Evolutionary conservation across 192 early-diverging fungal genomes (phyloP).

Genomic region (Geosiphon pyriformis): DNA sequence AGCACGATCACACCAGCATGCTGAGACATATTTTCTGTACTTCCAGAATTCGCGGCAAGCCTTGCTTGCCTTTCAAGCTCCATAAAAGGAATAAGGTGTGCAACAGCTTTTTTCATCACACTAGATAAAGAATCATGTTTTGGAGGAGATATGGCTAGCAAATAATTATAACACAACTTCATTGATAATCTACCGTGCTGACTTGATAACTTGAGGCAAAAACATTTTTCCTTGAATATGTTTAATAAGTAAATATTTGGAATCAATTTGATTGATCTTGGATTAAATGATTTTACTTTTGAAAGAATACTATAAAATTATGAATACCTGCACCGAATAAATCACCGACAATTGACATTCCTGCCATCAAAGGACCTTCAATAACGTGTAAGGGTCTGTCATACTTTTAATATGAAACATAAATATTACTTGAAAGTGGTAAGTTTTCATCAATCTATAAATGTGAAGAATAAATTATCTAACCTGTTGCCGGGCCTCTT

Average conservation of each 20-base stretch:
- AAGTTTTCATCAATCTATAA: neutral
- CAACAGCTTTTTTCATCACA: conserved; percentile 98
- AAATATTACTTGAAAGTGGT: neutral
- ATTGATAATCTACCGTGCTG: conserved; percentile 71
- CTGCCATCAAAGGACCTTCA: conserved; percentile 92
- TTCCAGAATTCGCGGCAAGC: conserved; percentile 48
- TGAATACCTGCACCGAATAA: conserved; percentile 67
- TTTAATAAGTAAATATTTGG: neutral
- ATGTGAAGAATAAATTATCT: neutral
- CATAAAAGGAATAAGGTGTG: conserved; percentile 92
- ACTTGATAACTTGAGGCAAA: conserved; percentile 96
- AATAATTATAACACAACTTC: too few relatives aligned
- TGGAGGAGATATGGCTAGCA: too few relatives aligned
- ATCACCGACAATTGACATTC: conserved; percentile 92
- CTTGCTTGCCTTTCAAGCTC: conserved; percentile 80
- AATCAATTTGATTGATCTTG: neutral
- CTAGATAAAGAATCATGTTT: conserved; percentile 29
- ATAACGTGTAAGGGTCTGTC: conserved; percentile 92
- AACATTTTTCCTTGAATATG: conserved; percentile 84
- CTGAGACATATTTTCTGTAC: conserved; percentile 58
- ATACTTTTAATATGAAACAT: conserved; percentile 53
- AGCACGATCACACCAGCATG: conserved; percentile 88
- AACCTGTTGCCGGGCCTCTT: conserved; percentile 72
- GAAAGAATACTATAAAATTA: too few relatives aligned
- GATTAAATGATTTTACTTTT: neutral